Conservation (phyloP, 2,329 filamentous ascomycete genomes). For the Pestalotiopsis sp. region DNA sequence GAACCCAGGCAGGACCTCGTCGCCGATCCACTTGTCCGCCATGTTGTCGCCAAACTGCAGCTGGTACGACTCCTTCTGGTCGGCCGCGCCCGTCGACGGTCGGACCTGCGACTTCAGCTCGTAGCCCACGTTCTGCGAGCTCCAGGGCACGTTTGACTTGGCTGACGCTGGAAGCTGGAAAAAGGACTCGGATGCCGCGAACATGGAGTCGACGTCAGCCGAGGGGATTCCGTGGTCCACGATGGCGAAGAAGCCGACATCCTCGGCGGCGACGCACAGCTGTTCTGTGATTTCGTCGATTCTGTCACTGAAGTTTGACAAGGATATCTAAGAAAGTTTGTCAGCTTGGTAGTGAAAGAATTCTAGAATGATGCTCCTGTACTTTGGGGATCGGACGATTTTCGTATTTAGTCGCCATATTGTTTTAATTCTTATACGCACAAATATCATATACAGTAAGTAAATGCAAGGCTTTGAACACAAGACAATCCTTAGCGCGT, state of each 20-base stretch:
- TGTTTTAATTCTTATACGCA: too few relatives aligned
- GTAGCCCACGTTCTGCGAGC: slow-evolving; percentile 57
- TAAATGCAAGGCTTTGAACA: neutral
- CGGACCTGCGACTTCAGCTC: slow-evolving; percentile 58
- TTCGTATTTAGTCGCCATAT: neutral
- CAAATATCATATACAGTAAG: neutral
- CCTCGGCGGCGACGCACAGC: slow-evolving; percentile 54
- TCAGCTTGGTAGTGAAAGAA: neutral
- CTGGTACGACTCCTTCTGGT: slow-evolving; percentile 62
- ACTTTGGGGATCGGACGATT: neutral
- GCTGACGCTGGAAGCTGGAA: slow-evolving; percentile 50
- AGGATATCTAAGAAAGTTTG: slow-evolving; percentile 41
- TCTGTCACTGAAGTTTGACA: slow-evolving; percentile 50
- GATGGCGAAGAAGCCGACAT: slow-evolving; percentile 58
- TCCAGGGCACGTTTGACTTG: slow-evolving; percentile 56
- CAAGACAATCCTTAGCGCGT: too few relatives aligned
- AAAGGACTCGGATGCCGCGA: slow-evolving; percentile 46
- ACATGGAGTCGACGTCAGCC: slow-evolving; percentile 47
- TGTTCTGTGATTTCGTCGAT: slow-evolving; percentile 53
- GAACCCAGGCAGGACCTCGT: slow-evolving; percentile 49
- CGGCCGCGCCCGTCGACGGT: slow-evolving; percentile 56
- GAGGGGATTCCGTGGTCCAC: slow-evolving; percentile 52
- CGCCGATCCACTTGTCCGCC: slow-evolving; percentile 51
- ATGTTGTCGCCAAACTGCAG: slow-evolving; percentile 60
- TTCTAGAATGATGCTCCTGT: neutral